A percentile compares a stretch with the other conserved stretches of the same genome.
These are phyloP conservation scores for Aegle marmelos DNA, from an alignment of 345 rosid genomes.

Conservation along the genomic window DNA sequence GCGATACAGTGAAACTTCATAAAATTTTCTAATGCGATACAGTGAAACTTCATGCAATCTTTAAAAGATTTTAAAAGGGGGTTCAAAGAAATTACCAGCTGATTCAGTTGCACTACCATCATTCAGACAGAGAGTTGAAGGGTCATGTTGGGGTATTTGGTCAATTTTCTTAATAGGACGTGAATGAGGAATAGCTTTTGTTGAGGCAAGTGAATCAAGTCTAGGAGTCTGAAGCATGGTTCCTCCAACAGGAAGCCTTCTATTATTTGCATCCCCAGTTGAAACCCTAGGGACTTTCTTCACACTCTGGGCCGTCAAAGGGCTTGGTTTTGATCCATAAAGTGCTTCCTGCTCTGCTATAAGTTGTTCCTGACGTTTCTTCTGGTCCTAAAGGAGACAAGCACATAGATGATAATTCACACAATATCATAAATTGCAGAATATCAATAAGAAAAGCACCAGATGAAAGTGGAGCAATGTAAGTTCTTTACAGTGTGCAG, in stretches of 20 bases:
- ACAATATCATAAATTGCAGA: background rate
- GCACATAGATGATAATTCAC: background rate
- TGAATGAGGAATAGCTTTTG: constrained; percentile 39
- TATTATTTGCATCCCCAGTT: constrained; percentile 65
- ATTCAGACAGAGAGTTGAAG: constrained; percentile 32
- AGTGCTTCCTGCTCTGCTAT: constrained; percentile 92
- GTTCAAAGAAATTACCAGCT: constrained; percentile 43
- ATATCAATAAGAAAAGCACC: background rate
- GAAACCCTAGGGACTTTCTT: constrained; percentile 77
- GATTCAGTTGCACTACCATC: constrained; percentile 48
- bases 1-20: background rate
- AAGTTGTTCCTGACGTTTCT: constrained; percentile 92
- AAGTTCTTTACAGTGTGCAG: background rate
- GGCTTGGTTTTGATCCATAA: constrained; percentile 95
- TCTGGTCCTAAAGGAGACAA: constrained; percentile 67
- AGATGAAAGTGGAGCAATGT: background rate
- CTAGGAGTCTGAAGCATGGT: constrained; percentile 65
- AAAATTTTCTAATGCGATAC: too few species aligned
- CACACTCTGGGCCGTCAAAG: constrained; percentile 68
- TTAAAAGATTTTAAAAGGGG: background rate
- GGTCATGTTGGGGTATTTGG: constrained; percentile 34
- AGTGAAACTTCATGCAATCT: background rate
- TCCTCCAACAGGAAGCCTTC: constrained; percentile 79
- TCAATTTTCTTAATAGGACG: constrained; percentile 59
- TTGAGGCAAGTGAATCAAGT: constrained; percentile 41